These are phyloP conservation scores for Stagonosporopsis chrysanthemi DNA, from an alignment of 2,329 filamentous ascomycete genomes.

Conservation along the genomic window DNA sequence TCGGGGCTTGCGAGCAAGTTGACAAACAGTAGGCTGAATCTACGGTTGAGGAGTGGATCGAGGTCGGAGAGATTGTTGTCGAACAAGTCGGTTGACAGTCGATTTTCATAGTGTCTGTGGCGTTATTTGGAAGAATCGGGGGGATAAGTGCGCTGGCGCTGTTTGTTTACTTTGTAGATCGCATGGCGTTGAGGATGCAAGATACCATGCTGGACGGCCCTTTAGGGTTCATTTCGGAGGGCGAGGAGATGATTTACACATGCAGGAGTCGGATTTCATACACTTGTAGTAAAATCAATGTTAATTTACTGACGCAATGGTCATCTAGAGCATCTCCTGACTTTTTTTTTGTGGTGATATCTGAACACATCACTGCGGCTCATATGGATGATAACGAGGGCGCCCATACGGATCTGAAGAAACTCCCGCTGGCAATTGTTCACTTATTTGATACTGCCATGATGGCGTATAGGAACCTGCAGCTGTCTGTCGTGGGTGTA, in stretches of 20 bases:
- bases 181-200: constrained; percentile 12
- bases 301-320: neutral
- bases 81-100: constrained; percentile 11
- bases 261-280: neutral
- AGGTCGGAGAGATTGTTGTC: constrained; percentile 6
- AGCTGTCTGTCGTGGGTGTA: neutral
- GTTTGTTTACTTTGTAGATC: neutral
- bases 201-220: constrained; percentile 10
- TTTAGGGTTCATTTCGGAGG: neutral
- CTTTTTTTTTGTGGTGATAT: neutral
- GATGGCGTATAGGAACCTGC: neutral
- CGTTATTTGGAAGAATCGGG: too few species aligned
- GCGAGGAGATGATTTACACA: neutral
- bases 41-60: constrained; percentile 10
- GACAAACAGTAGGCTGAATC: constrained; percentile 13
- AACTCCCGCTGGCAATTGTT: neutral
- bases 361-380: neutral
- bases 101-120: neutral
- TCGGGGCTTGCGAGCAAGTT: constrained; percentile 14
- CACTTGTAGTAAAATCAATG: neutral
- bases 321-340: neutral
- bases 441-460: neutral
- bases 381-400: neutral
- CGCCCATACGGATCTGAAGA: neutral
- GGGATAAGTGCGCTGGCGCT: neutral